Conservation (phyloP, 345 rosid species). For the Moricandia moricandioides region DNA sequence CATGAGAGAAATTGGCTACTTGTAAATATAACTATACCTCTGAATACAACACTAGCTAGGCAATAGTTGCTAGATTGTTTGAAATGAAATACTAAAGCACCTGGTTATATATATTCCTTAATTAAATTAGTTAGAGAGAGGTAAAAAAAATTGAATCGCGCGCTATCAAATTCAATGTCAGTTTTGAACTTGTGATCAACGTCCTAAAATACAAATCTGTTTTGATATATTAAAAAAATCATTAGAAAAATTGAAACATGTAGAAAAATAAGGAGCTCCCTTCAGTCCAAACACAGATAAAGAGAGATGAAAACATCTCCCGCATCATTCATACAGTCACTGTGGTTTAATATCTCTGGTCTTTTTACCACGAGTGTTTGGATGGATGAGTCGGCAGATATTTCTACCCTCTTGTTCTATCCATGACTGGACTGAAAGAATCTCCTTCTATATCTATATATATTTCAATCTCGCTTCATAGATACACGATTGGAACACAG, state of each 20-base stretch:
- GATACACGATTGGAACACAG: neutral
- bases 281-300: slow-evolving; percentile 97
- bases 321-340: slow-evolving; percentile 98
- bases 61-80: slow-evolving; percentile 9
- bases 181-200: neutral
- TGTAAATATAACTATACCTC: neutral
- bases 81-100: neutral
- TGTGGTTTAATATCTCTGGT: slow-evolving; percentile 16
- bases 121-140: neutral
- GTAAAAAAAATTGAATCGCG: neutral
- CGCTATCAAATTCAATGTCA: neutral
- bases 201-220: neutral
- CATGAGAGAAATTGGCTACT: neutral
- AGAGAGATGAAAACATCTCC: slow-evolving; percentile 73
- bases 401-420: slow-evolving; percentile 52
- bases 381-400: slow-evolving; percentile 98
- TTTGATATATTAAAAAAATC: neutral
- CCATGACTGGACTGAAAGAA: slow-evolving; percentile 89
- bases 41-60: neutral
- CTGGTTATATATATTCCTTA: neutral
- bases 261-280: slow-evolving; percentile 85
- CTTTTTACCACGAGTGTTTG: slow-evolving; percentile 53
- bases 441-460: slow-evolving; percentile 49
- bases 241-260: slow-evolving; percentile 7
- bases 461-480: neutral